Percentiles rank a stretch among this genome's conserved stretches.
phyloP scores from a whole-genome alignment of 129 eudicot species.

The Tagetes erecta region DNA sequence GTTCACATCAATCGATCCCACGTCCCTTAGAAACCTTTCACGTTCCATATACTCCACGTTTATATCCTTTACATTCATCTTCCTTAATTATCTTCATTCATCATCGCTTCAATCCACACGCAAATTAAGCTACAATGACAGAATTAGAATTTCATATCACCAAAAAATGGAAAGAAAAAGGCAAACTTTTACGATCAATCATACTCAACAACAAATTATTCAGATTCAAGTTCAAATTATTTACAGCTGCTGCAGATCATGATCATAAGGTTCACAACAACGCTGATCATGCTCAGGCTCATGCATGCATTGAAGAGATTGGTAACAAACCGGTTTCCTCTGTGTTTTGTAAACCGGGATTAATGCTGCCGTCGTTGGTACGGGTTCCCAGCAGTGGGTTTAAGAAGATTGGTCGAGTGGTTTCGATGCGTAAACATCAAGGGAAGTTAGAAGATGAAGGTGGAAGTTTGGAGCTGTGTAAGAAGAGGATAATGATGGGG shows the following conservation, averaged over 20 bases:
- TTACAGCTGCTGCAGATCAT: background rate
- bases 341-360: conserved; percentile 27
- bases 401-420: conserved; percentile 21
- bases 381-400: conserved; percentile 33
- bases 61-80: background rate
- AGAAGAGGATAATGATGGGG: conserved; percentile 60
- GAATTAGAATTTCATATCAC: conserved; percentile 8
- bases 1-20: background rate
- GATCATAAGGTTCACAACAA: conserved; percentile 16
- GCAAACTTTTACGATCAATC: conserved; percentile 24
- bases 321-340: conserved; percentile 1
- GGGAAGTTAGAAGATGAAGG: background rate
- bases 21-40: background rate
- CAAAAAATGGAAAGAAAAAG: conserved; percentile 25
- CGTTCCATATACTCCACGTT: conserved; percentile 16
- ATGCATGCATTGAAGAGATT: background rate
- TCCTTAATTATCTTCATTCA: background rate
- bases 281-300: background rate
- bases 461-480: conserved; percentile 39
- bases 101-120: background rate
- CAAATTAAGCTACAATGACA: conserved; percentile 4
- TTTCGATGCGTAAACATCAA: conserved; percentile 20
- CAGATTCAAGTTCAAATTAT: background rate
- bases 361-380: conserved; percentile 25
- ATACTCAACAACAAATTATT: background rate